phyloP scores from a whole-genome alignment of 2,329 filamentous ascomycete species.

The Bipolaris bicolor region DNA sequence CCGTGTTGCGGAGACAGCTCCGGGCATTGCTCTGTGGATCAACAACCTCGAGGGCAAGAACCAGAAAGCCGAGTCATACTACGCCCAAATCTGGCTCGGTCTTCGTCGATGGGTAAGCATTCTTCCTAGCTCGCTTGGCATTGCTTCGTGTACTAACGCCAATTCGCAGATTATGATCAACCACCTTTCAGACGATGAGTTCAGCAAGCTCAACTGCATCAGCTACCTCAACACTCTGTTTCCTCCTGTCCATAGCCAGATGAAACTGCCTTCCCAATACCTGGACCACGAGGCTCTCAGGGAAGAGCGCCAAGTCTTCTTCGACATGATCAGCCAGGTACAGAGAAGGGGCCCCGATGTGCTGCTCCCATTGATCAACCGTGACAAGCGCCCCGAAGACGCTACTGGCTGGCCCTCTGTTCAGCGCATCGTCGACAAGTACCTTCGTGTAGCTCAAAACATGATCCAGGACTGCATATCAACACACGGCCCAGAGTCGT shows the following conservation, averaged over 20 bases:
- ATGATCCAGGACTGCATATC: conserved; percentile 66
- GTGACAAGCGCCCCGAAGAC: conserved; percentile 59
- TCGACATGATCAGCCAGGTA: conserved; percentile 65
- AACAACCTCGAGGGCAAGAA: conserved; percentile 55
- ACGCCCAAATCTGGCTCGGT: conserved; percentile 66
- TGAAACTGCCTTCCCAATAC: conserved; percentile 56
- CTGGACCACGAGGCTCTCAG: conserved; percentile 60
- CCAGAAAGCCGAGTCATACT: conserved; percentile 50
- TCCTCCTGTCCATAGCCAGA: conserved; percentile 57
- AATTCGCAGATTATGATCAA: conserved; percentile 64
- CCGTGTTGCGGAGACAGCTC: conserved; percentile 58
- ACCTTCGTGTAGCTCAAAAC: conserved; percentile 63
- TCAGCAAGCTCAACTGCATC: conserved; percentile 69
- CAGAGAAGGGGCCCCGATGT: conserved; percentile 62
- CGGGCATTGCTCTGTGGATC: conserved; percentile 63
- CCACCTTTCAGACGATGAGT: conserved; percentile 66
- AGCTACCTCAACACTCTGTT: conserved; percentile 73
- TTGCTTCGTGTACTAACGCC: conserved; percentile 12
- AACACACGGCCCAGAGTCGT: conserved; percentile 49
- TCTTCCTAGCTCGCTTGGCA: neutral
- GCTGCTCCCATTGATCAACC: conserved; percentile 60
- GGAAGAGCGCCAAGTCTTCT: conserved; percentile 66
- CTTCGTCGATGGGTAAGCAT: conserved; percentile 67
- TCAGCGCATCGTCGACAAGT: conserved; percentile 60
- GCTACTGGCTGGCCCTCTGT: conserved; percentile 62